These are phyloP conservation scores for Cercospora nicotianae DNA, from an alignment of 2,329 filamentous ascomycete genomes.

Conservation along the genomic window DNA sequence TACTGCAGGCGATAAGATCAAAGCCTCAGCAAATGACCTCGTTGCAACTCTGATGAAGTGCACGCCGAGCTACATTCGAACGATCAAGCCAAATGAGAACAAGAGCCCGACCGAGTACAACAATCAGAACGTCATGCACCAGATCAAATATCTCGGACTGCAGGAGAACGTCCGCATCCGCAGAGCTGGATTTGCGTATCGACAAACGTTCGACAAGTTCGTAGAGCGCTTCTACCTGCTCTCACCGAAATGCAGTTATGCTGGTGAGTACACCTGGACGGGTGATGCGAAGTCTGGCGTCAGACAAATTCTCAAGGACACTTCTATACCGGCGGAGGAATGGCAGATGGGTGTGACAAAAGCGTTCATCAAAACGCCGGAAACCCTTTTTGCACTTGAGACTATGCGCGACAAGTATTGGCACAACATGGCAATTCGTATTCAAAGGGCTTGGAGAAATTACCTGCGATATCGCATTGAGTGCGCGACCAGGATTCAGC, in stretches of 20 bases:
- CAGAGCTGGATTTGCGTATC: slow-evolving; percentile 92
- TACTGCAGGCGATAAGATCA: slow-evolving; percentile 94
- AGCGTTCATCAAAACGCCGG: slow-evolving; percentile 96
- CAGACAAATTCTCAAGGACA: slow-evolving; percentile 91
- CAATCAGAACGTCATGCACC: slow-evolving; percentile 86
- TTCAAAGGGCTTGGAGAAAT: slow-evolving; percentile 95
- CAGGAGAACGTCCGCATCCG: slow-evolving; percentile 98
- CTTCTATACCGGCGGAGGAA: slow-evolving; percentile 90
- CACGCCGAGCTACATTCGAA: slow-evolving; percentile 95
- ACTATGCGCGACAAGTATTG: slow-evolving; percentile 98
- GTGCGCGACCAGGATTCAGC: slow-evolving; percentile 88
- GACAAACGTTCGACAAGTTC: slow-evolving; percentile 97
- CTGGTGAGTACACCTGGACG: slow-evolving; percentile 94
- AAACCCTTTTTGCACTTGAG: slow-evolving; percentile 93
- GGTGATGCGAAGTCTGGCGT: slow-evolving; percentile 85
- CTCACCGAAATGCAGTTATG: slow-evolving; percentile 91
- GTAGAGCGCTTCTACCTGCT: slow-evolving; percentile 95
- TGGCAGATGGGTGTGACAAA: slow-evolving; percentile 97
- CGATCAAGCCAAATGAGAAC: slow-evolving; percentile 99
- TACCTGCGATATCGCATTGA: slow-evolving; percentile 91
- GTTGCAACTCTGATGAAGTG: slow-evolving; percentile 97
- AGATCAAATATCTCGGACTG: slow-evolving; percentile 98
- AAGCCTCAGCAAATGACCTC: slow-evolving; percentile 87
- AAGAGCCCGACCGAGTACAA: slow-evolving; percentile 96
- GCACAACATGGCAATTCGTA: slow-evolving; percentile 99